Evolutionary conservation across 306 rosid species (phyloP).

Genomic region (Arachis stenosperma): DNA sequence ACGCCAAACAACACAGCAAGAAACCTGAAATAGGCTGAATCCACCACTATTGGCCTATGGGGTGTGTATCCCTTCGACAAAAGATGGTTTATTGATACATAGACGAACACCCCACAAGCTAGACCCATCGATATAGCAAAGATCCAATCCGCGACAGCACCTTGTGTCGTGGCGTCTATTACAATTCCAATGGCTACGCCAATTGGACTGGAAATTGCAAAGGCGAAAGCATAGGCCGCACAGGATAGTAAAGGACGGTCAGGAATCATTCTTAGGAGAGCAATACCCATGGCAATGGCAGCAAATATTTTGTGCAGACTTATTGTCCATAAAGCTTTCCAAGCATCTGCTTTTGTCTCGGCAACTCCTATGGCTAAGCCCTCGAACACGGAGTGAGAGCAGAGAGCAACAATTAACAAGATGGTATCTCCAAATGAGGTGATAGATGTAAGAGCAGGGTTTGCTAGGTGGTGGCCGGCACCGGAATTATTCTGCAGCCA

Average conservation of each 20-base stretch:
- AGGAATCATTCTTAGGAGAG: slow-evolving; percentile 81
- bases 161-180: slow-evolving; percentile 77
- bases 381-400: slow-evolving; percentile 81
- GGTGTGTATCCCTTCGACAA: slow-evolving; percentile 65
- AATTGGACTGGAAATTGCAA: slow-evolving; percentile 78
- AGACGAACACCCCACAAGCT: slow-evolving; percentile 87
- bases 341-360: slow-evolving; percentile 65
- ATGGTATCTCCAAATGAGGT: slow-evolving; percentile 69
- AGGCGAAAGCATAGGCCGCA: slow-evolving; percentile 64
- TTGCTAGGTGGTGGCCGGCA: slow-evolving; percentile 40
- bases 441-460: slow-evolving; percentile 34
- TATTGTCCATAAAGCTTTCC: slow-evolving; percentile 89
- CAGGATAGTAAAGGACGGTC: slow-evolving; percentile 60
- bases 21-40: slow-evolving; percentile 53
- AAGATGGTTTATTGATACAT: slow-evolving; percentile 75
- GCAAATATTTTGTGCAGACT: slow-evolving; percentile 84
- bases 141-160: slow-evolving; percentile 72
- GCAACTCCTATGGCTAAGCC: slow-evolving; percentile 84
- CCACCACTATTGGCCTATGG: slow-evolving; percentile 43
- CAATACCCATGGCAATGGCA: slow-evolving; percentile 88
- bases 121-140: slow-evolving; percentile 77
- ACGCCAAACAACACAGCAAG: slow-evolving; percentile 67
- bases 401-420: slow-evolving; percentile 65
- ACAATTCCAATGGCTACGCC: slow-evolving; percentile 76
- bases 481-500: slow-evolving; percentile 45